Evolutionary conservation across 257 asterid genomes (phyloP).

Genomic region (Salvia rosmarinus): DNA sequence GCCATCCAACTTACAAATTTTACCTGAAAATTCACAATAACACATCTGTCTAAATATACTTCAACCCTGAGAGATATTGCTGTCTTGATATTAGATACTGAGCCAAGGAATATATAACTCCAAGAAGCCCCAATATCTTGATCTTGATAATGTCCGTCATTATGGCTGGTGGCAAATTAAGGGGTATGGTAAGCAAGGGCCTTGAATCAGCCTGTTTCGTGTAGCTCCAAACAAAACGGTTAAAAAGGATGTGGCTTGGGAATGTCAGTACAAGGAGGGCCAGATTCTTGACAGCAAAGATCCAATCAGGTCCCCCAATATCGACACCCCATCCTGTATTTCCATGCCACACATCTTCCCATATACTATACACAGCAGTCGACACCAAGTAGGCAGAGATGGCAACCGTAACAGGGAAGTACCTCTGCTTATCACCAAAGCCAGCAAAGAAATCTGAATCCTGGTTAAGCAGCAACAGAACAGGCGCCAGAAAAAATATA

Average conservation of each 20-base stretch:
- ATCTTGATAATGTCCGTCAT: constrained; percentile 79
- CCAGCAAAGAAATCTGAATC: constrained; percentile 95
- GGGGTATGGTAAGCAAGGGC: constrained; percentile 77
- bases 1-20: constrained; percentile 33
- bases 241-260: constrained; percentile 92
- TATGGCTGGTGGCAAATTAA: constrained; percentile 76
- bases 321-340: constrained; percentile 83
- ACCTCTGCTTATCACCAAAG: constrained; percentile 96
- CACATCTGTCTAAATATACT: constrained; percentile 72
- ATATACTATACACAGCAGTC: constrained; percentile 72
- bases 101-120: constrained; percentile 79
- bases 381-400: constrained; percentile 70
- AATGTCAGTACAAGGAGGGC: constrained; percentile 83
- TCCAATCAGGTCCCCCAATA: constrained; percentile 92
- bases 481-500: constrained; percentile 94
- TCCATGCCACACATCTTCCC: constrained; percentile 94
- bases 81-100: constrained; percentile 89
- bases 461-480: constrained; percentile 84
- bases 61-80: constrained; percentile 84
- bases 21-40: constrained; percentile 35
- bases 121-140: constrained; percentile 90
- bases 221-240: constrained; percentile 92
- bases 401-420: constrained; percentile 82
- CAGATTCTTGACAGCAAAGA: constrained; percentile 83
- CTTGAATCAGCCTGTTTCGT: constrained; percentile 63